phyloP scores from a whole-genome alignment of 371 early-diverging fungal genomes.

The Gilbertella persicaria region DNA sequence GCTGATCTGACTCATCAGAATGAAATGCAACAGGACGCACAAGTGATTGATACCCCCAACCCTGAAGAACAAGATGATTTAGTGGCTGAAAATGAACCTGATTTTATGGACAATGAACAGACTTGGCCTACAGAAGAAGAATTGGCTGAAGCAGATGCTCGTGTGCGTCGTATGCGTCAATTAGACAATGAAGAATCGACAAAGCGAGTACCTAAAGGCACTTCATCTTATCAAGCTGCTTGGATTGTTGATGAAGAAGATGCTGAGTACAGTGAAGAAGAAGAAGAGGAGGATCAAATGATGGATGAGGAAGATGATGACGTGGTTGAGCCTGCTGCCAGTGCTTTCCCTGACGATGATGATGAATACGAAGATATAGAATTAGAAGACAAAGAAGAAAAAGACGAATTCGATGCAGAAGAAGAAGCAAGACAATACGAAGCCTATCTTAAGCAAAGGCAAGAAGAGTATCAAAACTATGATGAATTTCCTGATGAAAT shows the following conservation, averaged over 20 bases:
- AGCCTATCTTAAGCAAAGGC: constrained; percentile 72
- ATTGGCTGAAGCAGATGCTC: constrained; percentile 75
- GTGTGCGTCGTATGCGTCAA: constrained; percentile 43
- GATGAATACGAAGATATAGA: constrained; percentile 84
- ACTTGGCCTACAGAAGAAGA: constrained; percentile 99
- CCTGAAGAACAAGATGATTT: constrained; percentile 72
- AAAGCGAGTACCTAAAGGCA: constrained; percentile 90
- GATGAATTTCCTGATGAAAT: constrained; percentile 95
- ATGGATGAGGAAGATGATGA: constrained; percentile 34
- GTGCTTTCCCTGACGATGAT: constrained; percentile 32
- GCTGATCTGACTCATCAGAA: constrained; percentile 19
- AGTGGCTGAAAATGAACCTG: constrained; percentile 83
- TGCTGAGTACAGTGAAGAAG: constrained; percentile 61
- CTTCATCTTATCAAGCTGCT: constrained; percentile 94
- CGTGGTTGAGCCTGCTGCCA: constrained; percentile 37
- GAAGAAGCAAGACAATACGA: constrained; percentile 57
- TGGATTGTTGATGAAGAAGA: constrained; percentile 90
- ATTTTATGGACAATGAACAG: constrained; percentile 90
- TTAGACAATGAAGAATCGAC: constrained; percentile 16
- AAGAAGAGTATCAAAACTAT: constrained; percentile 71
- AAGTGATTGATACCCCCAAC: constrained; percentile 64
- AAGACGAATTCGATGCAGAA: constrained; percentile 47
- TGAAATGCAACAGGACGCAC: constrained; percentile 51
- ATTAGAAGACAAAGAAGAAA: constrained; percentile 50
- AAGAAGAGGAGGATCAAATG: constrained; percentile 63